Evolutionary conservation across 164 flowering plant genomes (phyloP).

Genomic region (Aristolochia californica): DNA sequence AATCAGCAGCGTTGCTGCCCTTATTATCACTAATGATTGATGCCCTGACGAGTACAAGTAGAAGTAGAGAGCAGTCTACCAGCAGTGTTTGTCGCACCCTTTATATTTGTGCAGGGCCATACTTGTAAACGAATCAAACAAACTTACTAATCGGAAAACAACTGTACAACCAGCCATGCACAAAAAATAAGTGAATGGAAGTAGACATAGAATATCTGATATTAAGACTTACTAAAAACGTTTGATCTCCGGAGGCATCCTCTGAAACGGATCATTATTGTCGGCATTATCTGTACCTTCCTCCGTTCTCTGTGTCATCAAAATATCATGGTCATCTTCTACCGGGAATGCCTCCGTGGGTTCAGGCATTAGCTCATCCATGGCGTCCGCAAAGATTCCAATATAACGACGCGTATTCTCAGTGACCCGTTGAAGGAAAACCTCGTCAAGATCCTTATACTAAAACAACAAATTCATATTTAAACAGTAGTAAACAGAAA

Average conservation of each 20-base stretch:
- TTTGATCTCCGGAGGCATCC: conserved; percentile 89
- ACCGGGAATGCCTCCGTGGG: conserved; percentile 63
- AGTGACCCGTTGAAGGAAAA: conserved; percentile 55
- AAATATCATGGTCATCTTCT: conserved; percentile 80
- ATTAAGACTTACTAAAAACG: conserved; percentile 60
- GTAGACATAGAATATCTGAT: too few species aligned
- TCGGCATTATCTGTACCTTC: conserved; percentile 60
- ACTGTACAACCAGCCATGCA: too few species aligned
- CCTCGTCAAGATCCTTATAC: conserved; percentile 89
- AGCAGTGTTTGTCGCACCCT: too few species aligned
- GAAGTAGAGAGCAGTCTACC: too few species aligned
- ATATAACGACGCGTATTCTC: conserved; percentile 81
- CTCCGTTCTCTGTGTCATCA: conserved; percentile 88
- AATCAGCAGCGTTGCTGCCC: too few species aligned
- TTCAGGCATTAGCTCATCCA: conserved; percentile 85
- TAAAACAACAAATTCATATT: conserved; percentile 10
- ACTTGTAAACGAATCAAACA: too few species aligned
- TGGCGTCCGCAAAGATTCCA: conserved; percentile 67
- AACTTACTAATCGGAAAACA: too few species aligned
- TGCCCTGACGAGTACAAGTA: too few species aligned
- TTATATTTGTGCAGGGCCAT: too few species aligned
- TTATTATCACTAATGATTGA: too few species aligned
- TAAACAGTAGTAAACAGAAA: not conserved
- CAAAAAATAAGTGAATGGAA: too few species aligned
- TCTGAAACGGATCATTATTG: conserved; percentile 56